These are phyloP conservation scores for Fraxinus nigra DNA, from an alignment of 305 asterid genomes.

Conservation along the genomic window DNA sequence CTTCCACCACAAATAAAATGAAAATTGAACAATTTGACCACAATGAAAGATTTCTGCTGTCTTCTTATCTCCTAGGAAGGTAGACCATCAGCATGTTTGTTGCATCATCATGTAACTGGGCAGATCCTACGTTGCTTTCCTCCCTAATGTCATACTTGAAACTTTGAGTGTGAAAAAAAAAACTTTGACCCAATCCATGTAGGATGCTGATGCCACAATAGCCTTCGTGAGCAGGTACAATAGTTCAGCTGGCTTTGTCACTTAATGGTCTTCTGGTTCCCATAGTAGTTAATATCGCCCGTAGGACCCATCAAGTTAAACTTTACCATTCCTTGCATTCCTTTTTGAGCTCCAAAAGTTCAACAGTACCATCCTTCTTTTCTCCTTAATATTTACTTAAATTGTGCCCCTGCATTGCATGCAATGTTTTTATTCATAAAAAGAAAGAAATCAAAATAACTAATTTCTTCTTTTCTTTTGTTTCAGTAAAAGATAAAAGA, in stretches of 20 bases:
- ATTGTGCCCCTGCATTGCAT: no score
- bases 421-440: no score
- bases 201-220: constrained; percentile 74
- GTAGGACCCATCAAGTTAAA: constrained; percentile 90
- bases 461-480: no score
- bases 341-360: not conserved
- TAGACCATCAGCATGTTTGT: constrained; percentile 50
- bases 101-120: constrained; percentile 70
- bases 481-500: no score
- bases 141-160: constrained; percentile 79
- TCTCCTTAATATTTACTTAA: no score
- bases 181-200: constrained; percentile 65
- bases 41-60: not conserved
- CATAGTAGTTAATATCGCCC: constrained; percentile 65
- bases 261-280: constrained; percentile 72
- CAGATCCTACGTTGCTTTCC: constrained; percentile 62
- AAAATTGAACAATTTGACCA: not conserved
- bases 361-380: no score
- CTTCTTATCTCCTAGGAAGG: constrained; percentile 23
- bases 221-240: constrained; percentile 80
- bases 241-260: constrained; percentile 97
- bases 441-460: no score
- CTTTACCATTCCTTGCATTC: constrained; percentile 88
- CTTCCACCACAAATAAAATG: constrained; percentile 9
- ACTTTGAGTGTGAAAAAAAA: constrained; percentile 59